phyloP scores from a whole-genome alignment of 108 stramenopile species.

The Discostella stelligeroides region DNA sequence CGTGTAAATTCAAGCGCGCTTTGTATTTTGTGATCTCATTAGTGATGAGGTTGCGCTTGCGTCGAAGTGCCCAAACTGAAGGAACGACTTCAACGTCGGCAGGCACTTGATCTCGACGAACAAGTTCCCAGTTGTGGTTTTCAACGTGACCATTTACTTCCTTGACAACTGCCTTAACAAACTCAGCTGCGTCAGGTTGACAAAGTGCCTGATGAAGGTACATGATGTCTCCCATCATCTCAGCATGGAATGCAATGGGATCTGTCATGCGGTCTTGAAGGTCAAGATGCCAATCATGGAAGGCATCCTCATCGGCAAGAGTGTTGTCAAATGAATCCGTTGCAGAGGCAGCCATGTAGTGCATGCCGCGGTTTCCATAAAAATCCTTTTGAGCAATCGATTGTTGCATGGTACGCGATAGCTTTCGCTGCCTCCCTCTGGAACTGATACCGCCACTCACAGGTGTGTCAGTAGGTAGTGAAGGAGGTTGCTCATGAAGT shows the following conservation, averaged over 20 bases:
- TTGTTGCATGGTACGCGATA: conserved; percentile 9
- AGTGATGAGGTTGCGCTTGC: conserved; percentile 50
- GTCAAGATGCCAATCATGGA: conserved; percentile 11
- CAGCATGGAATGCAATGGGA: too few species aligned
- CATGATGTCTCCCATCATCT: too few species aligned
- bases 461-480: too few species aligned
- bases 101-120: too few species aligned
- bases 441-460: too few species aligned
- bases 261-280: conserved; percentile 18
- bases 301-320: background rate
- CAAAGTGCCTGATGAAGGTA: too few species aligned
- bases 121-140: too few species aligned
- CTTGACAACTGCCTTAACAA: too few species aligned
- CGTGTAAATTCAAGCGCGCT: conserved; percentile 43
- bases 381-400: conserved; percentile 5
- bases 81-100: conserved; percentile 26
- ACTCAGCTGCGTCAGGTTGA: too few species aligned
- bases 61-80: conserved; percentile 58
- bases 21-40: conserved; percentile 38
- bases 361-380: conserved; percentile 9
- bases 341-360: conserved; percentile 5
- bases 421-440: too few species aligned
- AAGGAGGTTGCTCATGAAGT: too few species aligned
- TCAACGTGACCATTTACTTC: too few species aligned
- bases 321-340: background rate